Conservation (phyloP, 2,329 filamentous ascomycete species). For the Triangularia verruculosa region DNA sequence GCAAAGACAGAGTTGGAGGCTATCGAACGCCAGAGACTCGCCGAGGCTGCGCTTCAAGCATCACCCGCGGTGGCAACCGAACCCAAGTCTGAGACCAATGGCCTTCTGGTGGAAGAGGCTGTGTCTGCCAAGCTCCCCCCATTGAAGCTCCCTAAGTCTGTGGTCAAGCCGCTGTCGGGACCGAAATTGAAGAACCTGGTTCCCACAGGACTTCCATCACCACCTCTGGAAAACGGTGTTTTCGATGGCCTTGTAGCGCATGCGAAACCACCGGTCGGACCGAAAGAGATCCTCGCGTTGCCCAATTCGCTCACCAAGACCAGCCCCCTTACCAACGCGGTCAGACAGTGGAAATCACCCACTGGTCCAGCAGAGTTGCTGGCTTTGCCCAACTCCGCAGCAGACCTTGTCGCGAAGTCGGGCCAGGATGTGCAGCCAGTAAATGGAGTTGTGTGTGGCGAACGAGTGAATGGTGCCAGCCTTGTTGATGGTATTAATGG, state of each 20-base stretch:
- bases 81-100: neutral
- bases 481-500: constrained; percentile 18
- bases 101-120: neutral
- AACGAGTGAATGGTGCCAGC: constrained; percentile 10
- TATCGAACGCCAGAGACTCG: constrained; percentile 64
- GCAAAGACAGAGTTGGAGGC: constrained; percentile 83
- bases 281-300: constrained; percentile 36
- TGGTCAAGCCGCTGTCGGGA: neutral
- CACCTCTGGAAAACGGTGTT: neutral
- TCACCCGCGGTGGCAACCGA: neutral
- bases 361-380: constrained; percentile 24
- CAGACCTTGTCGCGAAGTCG: constrained; percentile 14
- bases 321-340: neutral
- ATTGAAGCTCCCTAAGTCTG: constrained; percentile 6
- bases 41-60: constrained; percentile 40
- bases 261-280: constrained; percentile 15
- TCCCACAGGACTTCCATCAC: neutral
- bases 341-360: constrained; percentile 15
- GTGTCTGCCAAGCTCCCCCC: constrained; percentile 1
- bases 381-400: constrained; percentile 22
- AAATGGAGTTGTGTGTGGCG: neutral
- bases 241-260: neutral
- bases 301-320: constrained; percentile 48
- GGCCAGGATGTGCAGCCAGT: neutral
- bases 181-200: neutral